Percentiles rank a stretch among this genome's conserved stretches.
These are phyloP conservation scores for Rubia peregrina DNA, from an alignment of 305 asterid species.

Conservation along the genomic window DNA sequence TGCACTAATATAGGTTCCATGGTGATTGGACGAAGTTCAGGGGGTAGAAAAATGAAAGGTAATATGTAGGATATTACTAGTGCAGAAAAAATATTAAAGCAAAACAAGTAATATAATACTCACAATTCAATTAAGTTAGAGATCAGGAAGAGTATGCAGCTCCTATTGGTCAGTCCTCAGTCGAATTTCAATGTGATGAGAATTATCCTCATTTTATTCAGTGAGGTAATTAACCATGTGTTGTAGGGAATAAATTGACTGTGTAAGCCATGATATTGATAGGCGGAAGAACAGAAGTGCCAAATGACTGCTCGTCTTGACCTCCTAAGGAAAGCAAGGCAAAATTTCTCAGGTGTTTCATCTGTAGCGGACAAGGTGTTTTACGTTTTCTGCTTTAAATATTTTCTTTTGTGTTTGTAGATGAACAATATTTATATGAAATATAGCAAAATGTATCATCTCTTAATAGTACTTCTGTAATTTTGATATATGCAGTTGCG, in stretches of 20 bases:
- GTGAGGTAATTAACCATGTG: neutral
- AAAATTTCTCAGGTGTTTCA: conserved; percentile 44
- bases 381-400: neutral
- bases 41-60: neutral
- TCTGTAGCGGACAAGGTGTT: conserved; percentile 41
- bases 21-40: neutral
- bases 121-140: neutral
- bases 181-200: neutral
- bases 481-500: conserved; percentile 8
- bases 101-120: neutral
- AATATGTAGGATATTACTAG: neutral
- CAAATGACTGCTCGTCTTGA: conserved; percentile 42
- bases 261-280: conserved; percentile 14
- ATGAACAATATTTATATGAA: neutral
- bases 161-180: neutral
- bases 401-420: neutral
- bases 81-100: neutral
- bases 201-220: neutral
- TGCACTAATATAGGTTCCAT: neutral
- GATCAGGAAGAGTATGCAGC: neutral
- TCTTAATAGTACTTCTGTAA: neutral
- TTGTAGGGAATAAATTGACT: neutral
- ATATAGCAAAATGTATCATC: neutral
- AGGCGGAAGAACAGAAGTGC: conserved; percentile 59
- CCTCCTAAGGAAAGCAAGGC: conserved; percentile 47